Evolutionary conservation across 345 rosid species (phyloP).

Genomic region (Syzygium aqueum): DNA sequence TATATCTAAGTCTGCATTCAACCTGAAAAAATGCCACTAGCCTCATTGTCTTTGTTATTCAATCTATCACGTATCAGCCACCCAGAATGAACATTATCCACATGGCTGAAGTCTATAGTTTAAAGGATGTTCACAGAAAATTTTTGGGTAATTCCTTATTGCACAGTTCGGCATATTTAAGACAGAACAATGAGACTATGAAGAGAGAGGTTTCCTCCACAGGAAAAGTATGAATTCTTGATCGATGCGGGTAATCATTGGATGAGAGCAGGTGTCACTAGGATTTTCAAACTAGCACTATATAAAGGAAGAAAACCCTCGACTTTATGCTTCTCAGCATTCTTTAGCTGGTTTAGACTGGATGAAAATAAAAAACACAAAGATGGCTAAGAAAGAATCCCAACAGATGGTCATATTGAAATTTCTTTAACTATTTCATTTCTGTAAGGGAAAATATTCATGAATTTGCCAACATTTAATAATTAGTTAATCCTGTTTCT

Average conservation of each 20-base stretch:
- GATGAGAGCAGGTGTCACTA: neutral
- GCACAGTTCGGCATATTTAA: neutral
- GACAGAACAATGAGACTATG: neutral
- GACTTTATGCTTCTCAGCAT: neutral
- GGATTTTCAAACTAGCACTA: neutral
- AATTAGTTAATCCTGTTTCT: neutral
- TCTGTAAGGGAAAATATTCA: neutral
- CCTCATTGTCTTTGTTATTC: neutral
- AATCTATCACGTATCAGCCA: neutral
- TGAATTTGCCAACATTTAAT: neutral
- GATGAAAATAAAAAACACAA: neutral
- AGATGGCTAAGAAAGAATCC: neutral
- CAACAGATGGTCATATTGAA: rapidly evolving
- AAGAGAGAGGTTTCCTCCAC: neutral
- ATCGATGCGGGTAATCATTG: neutral
- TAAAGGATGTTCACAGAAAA: neutral
- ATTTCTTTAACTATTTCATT: neutral
- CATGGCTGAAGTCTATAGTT: neutral
- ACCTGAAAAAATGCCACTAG: neutral
- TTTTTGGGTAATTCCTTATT: neutral
- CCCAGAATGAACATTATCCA: neutral
- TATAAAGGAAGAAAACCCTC: neutral
- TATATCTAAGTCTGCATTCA: neutral
- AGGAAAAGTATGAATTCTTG: neutral
- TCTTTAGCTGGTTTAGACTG: neutral